These are phyloP conservation scores for Senna siamea DNA, from an alignment of 306 rosid species.

Conservation along the genomic window DNA sequence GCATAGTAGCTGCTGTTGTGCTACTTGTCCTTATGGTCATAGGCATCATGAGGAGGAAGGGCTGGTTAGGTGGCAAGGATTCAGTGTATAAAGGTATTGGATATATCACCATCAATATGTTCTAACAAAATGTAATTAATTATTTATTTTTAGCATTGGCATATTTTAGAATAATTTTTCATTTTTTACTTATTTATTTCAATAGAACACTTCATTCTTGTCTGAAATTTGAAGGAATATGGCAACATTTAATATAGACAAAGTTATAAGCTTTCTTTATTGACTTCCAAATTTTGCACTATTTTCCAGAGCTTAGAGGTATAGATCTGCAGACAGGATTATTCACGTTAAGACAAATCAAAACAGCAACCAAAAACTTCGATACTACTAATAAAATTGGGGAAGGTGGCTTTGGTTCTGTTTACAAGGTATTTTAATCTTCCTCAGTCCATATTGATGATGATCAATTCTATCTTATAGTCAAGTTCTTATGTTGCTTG, in stretches of 20 bases:
- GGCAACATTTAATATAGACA: conserved; percentile 4
- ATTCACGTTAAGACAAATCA: conserved; percentile 81
- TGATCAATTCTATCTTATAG: conserved; percentile 1
- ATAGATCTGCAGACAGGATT: conserved; percentile 84
- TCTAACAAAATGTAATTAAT: conserved; percentile 3
- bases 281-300: conserved; percentile 30
- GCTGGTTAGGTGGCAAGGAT: conserved; percentile 69
- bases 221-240: conserved; percentile 10
- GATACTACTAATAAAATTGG: conserved; percentile 80
- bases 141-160: conserved; percentile 1
- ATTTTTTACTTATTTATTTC: conserved; percentile 6
- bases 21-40: conserved; percentile 53
- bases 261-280: conserved; percentile 10
- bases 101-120: conserved; percentile 8
- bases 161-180: background rate
- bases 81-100: conserved; percentile 68
- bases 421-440: conserved; percentile 69
- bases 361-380: conserved; percentile 81
- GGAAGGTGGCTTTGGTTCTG: conserved; percentile 95
- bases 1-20: conserved; percentile 47
- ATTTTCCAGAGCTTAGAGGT: conserved; percentile 68
- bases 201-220: background rate
- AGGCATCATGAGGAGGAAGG: conserved; percentile 62
- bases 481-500: conserved; percentile 12
- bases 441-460: conserved; percentile 12